These are phyloP conservation scores for Vigna reflexopilosa DNA, from an alignment of 306 rosid species.

Conservation along the genomic window DNA sequence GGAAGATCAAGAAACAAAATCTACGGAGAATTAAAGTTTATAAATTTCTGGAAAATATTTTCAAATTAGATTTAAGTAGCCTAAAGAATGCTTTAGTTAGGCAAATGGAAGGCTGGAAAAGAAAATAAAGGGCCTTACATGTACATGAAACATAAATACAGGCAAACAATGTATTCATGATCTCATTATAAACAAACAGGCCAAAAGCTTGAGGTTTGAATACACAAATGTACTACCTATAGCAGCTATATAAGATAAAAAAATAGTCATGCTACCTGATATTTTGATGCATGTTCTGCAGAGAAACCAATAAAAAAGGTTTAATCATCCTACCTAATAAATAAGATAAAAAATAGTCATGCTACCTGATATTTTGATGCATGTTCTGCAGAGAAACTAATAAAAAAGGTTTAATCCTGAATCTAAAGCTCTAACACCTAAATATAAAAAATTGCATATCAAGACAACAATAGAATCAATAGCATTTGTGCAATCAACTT, in stretches of 20 bases:
- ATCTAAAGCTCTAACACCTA: neutral
- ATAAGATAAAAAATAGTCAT: neutral
- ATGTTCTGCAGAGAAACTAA: constrained; percentile 24
- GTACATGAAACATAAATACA: neutral
- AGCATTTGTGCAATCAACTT: constrained; percentile 27
- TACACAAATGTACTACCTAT: neutral
- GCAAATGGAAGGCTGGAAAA: neutral
- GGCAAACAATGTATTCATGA: constrained; percentile 14
- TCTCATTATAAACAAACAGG: constrained; percentile 36
- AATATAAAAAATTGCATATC: constrained; percentile 30
- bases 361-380: constrained; percentile 14
- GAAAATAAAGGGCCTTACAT: constrained; percentile 22
- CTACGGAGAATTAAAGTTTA: constrained; percentile 3
- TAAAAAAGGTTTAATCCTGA: neutral
- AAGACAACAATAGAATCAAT: constrained; percentile 29
- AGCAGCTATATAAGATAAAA: neutral
- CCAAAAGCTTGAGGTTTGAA: constrained; percentile 20
- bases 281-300: constrained; percentile 31
- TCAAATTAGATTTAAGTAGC: constrained; percentile 18
- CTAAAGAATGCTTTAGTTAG: constrained; percentile 18
- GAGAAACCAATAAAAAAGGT: neutral
- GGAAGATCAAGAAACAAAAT: constrained; percentile 32
- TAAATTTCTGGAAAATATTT: constrained; percentile 4
- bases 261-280: neutral
- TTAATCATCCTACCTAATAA: constrained; percentile 5